Evolutionary conservation across 345 rosid species (phyloP).

Genomic region (Aquilaria yunnanensis): DNA sequence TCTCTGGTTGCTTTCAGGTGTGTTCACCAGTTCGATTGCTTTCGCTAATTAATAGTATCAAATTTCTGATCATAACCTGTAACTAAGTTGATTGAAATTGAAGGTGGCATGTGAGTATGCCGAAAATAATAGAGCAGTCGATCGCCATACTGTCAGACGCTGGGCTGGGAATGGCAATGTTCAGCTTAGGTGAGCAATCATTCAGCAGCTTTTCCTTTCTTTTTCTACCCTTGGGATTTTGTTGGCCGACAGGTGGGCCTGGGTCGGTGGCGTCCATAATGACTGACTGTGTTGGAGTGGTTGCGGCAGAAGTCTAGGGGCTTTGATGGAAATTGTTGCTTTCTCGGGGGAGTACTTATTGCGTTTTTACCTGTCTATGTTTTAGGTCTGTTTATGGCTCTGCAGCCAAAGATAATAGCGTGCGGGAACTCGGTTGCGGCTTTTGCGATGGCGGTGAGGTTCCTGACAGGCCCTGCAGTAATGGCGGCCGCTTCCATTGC

Average conservation of each 20-base stretch:
- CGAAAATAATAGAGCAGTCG: constrained; percentile 64
- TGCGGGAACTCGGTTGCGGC: constrained; percentile 86
- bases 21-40: constrained; percentile 3
- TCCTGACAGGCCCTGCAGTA: constrained; percentile 88
- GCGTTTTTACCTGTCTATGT: not conserved
- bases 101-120: constrained; percentile 96
- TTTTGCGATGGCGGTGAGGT: constrained; percentile 89
- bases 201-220: not conserved
- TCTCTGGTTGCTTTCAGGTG: constrained; percentile 84
- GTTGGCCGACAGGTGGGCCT: constrained; percentile 32
- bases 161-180: constrained; percentile 99
- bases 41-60: no score
- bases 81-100: constrained; percentile 5
- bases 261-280: constrained; percentile 16
- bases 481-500: constrained; percentile 88
- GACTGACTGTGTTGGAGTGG: constrained; percentile 17
- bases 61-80: no score
- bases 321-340: not conserved
- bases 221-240: constrained; percentile 3
- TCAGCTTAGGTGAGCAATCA: constrained; percentile 73
- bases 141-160: constrained; percentile 96
- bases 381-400: constrained; percentile 94
- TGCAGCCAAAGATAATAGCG: constrained; percentile 97
- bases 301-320: constrained; percentile 2
- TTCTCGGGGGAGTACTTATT: not conserved